Conservation (phyloP, 108 stramenopile species). For the Skeletonema tropicum region DNA sequence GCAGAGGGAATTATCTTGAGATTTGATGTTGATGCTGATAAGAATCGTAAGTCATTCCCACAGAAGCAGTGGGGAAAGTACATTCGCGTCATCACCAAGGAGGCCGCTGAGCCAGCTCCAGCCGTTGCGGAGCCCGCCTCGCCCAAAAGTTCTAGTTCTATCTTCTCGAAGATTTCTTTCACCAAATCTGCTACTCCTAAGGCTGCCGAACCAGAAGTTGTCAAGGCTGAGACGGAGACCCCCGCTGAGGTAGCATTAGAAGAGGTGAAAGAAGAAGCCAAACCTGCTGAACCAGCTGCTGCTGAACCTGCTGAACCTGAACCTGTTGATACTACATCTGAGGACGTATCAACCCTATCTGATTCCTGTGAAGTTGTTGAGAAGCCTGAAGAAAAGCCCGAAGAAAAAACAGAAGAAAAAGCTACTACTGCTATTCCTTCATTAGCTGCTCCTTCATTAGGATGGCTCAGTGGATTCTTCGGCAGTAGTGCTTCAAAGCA, state of each 20-base stretch:
- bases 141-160: background rate
- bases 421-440: background rate
- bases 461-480: background rate
- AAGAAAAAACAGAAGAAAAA: too few relatives aligned
- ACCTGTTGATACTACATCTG: background rate
- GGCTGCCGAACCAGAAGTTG: background rate
- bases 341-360: background rate
- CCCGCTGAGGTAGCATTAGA: background rate
- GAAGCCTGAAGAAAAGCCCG: background rate
- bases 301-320: too few relatives aligned
- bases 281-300: constrained; percentile 3
- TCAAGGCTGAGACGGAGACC: background rate
- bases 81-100: constrained; percentile 31
- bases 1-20: constrained; percentile 14
- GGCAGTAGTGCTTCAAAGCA: background rate
- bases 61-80: constrained; percentile 51
- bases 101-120: background rate
- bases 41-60: constrained; percentile 44
- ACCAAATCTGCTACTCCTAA: too few relatives aligned
- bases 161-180: too few relatives aligned
- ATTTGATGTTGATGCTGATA: constrained; percentile 40
- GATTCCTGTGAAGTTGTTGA: background rate
- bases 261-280: constrained; percentile 3
- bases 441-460: background rate
- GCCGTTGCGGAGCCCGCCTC: background rate